Percentiles rank a stretch among this genome's conserved stretches.
phyloP scores from a whole-genome alignment of 169 alveolate genomes.

The Plasmodium vivax region DNA sequence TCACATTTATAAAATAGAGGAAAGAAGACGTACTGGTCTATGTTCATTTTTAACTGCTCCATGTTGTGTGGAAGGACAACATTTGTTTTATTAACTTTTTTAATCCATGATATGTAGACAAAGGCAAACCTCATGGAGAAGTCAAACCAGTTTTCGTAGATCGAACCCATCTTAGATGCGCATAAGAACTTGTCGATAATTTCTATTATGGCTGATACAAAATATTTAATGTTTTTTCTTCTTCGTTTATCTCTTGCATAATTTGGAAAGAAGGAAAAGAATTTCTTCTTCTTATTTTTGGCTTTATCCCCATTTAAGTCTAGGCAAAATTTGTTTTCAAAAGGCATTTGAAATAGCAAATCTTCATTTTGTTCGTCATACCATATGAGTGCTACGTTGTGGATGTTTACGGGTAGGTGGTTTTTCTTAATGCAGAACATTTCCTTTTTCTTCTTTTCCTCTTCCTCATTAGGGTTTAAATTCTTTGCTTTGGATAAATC shows the following conservation, averaged over 20 bases:
- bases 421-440: constrained; percentile 32
- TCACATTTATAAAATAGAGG: constrained; percentile 53
- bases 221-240: constrained; percentile 59
- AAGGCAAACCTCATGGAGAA: constrained; percentile 68
- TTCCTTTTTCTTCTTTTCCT: constrained; percentile 24
- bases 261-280: neutral
- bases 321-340: constrained; percentile 50
- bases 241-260: constrained; percentile 38
- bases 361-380: constrained; percentile 75
- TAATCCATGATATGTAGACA: constrained; percentile 74
- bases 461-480: neutral
- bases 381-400: constrained; percentile 61
- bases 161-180: constrained; percentile 7
- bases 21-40: constrained; percentile 36
- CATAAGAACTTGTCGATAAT: constrained; percentile 58
- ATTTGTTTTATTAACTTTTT: constrained; percentile 22
- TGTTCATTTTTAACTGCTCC: constrained; percentile 21
- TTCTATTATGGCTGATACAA: constrained; percentile 61
- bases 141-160: constrained; percentile 75
- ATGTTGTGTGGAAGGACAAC: constrained; percentile 27
- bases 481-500: neutral
- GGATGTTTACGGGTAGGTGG: constrained; percentile 18
- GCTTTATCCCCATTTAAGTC: constrained; percentile 1
- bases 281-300: constrained; percentile 6
- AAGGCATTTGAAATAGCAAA: constrained; percentile 60